phyloP scores from a whole-genome alignment of 805 yeast genomes.

The Metschnikowia gelsemii region DNA sequence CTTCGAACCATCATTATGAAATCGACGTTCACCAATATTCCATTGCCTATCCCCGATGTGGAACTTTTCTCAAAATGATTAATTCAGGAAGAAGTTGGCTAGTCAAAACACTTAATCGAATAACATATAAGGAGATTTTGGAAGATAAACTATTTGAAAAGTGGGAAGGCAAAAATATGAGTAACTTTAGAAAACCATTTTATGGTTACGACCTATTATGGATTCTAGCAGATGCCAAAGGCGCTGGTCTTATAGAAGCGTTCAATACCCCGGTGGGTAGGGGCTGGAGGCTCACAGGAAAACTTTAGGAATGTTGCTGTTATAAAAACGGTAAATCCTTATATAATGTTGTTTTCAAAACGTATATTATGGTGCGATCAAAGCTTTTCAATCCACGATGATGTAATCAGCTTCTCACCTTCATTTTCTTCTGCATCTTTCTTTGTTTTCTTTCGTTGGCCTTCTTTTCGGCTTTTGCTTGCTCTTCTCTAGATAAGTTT shows the following conservation, averaged over 20 bases:
- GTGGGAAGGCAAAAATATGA: constrained; percentile 46
- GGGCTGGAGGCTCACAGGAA: constrained; percentile 58
- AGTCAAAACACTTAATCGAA: constrained; percentile 35
- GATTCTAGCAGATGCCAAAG: constrained; percentile 51
- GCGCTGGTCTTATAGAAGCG: constrained; percentile 52
- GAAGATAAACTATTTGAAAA: constrained; percentile 42
- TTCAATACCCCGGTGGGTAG: constrained; percentile 55
- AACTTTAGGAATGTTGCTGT: constrained; percentile 24
- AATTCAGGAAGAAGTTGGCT: constrained; percentile 46
- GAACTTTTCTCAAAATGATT: constrained; percentile 45
- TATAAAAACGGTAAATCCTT: background rate
- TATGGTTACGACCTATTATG: constrained; percentile 52
- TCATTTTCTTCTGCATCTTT: constrained; percentile 66
- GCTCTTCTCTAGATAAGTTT: constrained; percentile 71
- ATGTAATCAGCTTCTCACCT: constrained; percentile 31
- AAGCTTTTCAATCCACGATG: background rate
- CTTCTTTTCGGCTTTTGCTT: constrained; percentile 73
- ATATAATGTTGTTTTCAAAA: background rate
- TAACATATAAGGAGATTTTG: constrained; percentile 43
- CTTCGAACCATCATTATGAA: constrained; percentile 44
- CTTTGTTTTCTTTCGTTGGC: constrained; percentile 79
- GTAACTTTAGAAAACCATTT: constrained; percentile 45
- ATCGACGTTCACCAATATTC: constrained; percentile 41
- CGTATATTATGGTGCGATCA: background rate
- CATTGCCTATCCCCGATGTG: constrained; percentile 51